Percentiles rank a stretch among this genome's conserved stretches.
phyloP scores from a whole-genome alignment of 345 rosid species.

The Lepidium sativum region DNA sequence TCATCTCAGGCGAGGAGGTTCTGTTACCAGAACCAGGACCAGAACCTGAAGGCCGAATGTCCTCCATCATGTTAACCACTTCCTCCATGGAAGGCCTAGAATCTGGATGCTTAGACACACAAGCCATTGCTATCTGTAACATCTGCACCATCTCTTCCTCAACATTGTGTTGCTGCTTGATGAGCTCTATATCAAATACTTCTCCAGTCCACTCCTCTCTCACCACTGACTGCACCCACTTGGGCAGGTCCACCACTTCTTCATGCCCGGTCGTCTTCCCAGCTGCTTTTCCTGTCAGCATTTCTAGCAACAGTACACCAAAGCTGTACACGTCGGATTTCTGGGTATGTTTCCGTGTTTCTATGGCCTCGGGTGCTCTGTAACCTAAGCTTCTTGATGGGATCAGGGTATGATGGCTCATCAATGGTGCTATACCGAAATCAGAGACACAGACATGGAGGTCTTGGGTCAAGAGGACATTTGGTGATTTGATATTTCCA shows the following conservation, averaged over 20 bases:
- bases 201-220: constrained; percentile 94
- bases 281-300: constrained; percentile 71
- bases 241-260: constrained; percentile 67
- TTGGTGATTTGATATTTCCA: constrained; percentile 78
- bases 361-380: constrained; percentile 68
- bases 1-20: constrained; percentile 46
- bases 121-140: constrained; percentile 90
- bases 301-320: constrained; percentile 76
- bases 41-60: constrained; percentile 38
- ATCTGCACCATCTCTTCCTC: constrained; percentile 94
- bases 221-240: constrained; percentile 87
- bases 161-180: constrained; percentile 43
- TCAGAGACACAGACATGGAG: constrained; percentile 55
- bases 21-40: constrained; percentile 43
- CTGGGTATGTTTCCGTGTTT: constrained; percentile 46
- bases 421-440: constrained; percentile 55
- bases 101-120: constrained; percentile 62
- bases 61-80: constrained; percentile 73
- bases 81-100: constrained; percentile 69
- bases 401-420: constrained; percentile 42
- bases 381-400: constrained; percentile 65
- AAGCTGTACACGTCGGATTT: constrained; percentile 79
- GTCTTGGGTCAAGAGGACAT: constrained; percentile 57
- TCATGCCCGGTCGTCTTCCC: constrained; percentile 47
- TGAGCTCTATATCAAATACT: constrained; percentile 76